phyloP scores from a whole-genome alignment of 495 filamentous ascomycete genomes.

The Neurospora hispaniola region DNA sequence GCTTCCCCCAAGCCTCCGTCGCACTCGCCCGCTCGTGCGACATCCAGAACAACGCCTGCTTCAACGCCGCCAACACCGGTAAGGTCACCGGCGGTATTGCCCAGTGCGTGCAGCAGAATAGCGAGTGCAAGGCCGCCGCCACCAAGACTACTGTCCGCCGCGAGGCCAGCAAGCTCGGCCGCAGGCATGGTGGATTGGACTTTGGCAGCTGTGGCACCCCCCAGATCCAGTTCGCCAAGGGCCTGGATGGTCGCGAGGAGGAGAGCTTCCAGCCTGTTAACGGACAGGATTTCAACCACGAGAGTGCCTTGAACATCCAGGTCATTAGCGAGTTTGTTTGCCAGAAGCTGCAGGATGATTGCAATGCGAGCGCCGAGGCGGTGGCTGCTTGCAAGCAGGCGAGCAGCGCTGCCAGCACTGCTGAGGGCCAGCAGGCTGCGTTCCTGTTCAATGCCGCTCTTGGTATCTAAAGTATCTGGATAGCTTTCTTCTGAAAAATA shows the following conservation, averaged over 20 bases:
- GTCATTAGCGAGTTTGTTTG: conserved; percentile 49
- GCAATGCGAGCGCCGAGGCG: conserved; percentile 37
- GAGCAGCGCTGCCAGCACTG: conserved; percentile 26
- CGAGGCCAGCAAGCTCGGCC: conserved; percentile 8
- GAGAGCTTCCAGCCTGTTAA: conserved; percentile 42
- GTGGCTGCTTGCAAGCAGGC: conserved; percentile 38
- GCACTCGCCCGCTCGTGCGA: too few relatives aligned
- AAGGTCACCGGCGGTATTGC: too few relatives aligned
- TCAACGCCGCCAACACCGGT: too few relatives aligned
- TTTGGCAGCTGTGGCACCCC: conserved; percentile 43
- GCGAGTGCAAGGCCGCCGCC: too few relatives aligned
- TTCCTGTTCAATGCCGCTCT: conserved; percentile 45
- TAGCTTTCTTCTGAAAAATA: not conserved
- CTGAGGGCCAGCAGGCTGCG: conserved; percentile 42
- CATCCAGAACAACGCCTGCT: too few relatives aligned
- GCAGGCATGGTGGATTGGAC: conserved; percentile 22
- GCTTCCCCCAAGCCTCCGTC: too few relatives aligned
- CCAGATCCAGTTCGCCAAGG: conserved; percentile 43
- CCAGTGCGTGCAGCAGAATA: too few relatives aligned
- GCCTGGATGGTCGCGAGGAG: conserved; percentile 42
- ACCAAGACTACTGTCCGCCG: conserved; percentile 9
- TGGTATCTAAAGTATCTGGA: conserved; percentile 17
- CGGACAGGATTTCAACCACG: conserved; percentile 45
- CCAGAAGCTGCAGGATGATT: conserved; percentile 39
- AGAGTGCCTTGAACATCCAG: conserved; percentile 43